Conservation (phyloP, 495 filamentous ascomycete genomes). For the Physcia stellaris region DNA sequence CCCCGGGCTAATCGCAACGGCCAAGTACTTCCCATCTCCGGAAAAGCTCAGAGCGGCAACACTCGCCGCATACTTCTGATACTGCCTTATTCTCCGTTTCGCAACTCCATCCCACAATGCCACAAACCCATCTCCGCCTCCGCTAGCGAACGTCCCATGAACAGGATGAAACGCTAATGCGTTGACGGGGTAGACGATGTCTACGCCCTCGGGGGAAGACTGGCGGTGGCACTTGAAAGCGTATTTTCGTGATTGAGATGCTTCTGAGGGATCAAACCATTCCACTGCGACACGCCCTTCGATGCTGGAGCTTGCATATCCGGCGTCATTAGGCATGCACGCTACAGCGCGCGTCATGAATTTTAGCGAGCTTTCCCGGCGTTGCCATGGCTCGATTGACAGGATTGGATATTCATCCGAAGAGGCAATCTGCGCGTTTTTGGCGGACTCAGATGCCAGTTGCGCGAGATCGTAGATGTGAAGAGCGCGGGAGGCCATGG, state of each 20-base stretch:
- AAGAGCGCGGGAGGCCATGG: slow-evolving; percentile 82
- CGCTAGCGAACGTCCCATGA: slow-evolving; percentile 82
- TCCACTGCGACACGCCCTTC: slow-evolving; percentile 92
- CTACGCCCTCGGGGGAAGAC: slow-evolving; percentile 45
- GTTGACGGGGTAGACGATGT: slow-evolving; percentile 93
- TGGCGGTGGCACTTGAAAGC: slow-evolving; percentile 97
- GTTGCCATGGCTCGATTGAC: slow-evolving; percentile 70
- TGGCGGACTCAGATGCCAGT: slow-evolving; percentile 39
- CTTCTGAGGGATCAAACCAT: slow-evolving; percentile 81
- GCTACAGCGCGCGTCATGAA: slow-evolving; percentile 88
- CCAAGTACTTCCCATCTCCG: slow-evolving; percentile 66
- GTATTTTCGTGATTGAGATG: slow-evolving; percentile 84
- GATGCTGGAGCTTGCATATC: slow-evolving; percentile 78
- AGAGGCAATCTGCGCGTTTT: slow-evolving; percentile 24
- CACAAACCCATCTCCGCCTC: slow-evolving; percentile 90
- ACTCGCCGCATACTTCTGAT: slow-evolving; percentile 67
- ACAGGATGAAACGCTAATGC: slow-evolving; percentile 84
- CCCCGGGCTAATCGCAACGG: slow-evolving; percentile 72
- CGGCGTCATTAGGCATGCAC: slow-evolving; percentile 93
- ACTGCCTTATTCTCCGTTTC: slow-evolving; percentile 82
- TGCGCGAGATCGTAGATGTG: slow-evolving; percentile 83
- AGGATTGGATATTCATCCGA: slow-evolving; percentile 23
- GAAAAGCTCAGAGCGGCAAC: slow-evolving; percentile 68
- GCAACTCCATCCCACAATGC: slow-evolving; percentile 88
- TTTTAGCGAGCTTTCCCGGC: slow-evolving; percentile 79